These are phyloP conservation scores for Alternaria ethzedia DNA, from an alignment of 2,329 filamentous ascomycete genomes.

Conservation along the genomic window DNA sequence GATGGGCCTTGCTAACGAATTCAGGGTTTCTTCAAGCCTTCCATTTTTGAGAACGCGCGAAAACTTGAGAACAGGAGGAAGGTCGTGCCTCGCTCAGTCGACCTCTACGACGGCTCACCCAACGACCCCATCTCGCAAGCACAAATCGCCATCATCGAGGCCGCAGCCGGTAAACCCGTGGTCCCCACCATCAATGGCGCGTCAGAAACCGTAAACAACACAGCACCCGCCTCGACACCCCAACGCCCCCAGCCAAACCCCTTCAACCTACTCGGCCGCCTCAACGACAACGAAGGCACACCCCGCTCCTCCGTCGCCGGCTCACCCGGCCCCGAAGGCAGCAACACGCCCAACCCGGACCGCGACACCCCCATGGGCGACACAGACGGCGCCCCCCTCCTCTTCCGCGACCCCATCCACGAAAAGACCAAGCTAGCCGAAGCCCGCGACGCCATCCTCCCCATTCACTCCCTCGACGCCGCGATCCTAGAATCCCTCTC, in stretches of 20 bases:
- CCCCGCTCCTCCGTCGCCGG: slow-evolving; percentile 86
- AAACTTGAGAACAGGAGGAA: slow-evolving; percentile 83
- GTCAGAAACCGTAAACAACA: slow-evolving; percentile 40
- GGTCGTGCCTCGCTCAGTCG: slow-evolving; percentile 85
- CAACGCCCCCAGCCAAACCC: slow-evolving; percentile 59
- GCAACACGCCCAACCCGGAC: slow-evolving; percentile 69
- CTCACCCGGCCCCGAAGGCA: slow-evolving; percentile 85
- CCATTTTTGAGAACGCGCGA: slow-evolving; percentile 79
- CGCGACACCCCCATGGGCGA: slow-evolving; percentile 55
- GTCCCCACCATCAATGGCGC: slow-evolving; percentile 36
- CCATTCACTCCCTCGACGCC: slow-evolving; percentile 81
- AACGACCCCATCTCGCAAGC: slow-evolving; percentile 89
- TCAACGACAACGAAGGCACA: slow-evolving; percentile 74
- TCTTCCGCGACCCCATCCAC: slow-evolving; percentile 54
- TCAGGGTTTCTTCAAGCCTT: slow-evolving; percentile 83
- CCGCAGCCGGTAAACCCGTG: slow-evolving; percentile 51
- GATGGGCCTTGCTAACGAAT: slow-evolving; percentile 15
- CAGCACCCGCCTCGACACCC: slow-evolving; percentile 59
- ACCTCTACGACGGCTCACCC: slow-evolving; percentile 89
- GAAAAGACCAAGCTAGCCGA: slow-evolving; percentile 61
- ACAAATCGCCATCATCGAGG: slow-evolving; percentile 70
- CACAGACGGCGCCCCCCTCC: slow-evolving; percentile 38
- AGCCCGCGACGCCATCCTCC: slow-evolving; percentile 80
- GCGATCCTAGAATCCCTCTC: slow-evolving; percentile 90
- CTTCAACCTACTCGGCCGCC: slow-evolving; percentile 72